A percentile compares a stretch with the other conserved stretches of the same genome.
Conservation (phyloP, 345 rosid species). For the Camelina sativa region DNA sequence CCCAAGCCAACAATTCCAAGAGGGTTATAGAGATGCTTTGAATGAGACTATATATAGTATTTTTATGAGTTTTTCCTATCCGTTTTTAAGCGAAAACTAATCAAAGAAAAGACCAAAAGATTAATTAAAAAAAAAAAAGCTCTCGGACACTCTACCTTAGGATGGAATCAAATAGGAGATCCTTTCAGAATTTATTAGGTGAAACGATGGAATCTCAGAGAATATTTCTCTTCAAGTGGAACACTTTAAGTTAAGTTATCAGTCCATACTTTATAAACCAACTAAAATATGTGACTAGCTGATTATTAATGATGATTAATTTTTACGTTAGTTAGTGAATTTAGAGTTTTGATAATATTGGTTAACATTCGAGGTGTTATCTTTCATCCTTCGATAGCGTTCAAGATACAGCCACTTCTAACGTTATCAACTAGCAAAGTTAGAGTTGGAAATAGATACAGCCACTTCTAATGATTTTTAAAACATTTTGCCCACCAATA, state of each 20-base stretch:
- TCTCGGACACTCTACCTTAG: too few species aligned
- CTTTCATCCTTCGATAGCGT: not conserved
- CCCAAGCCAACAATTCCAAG: slow-evolving; percentile 35
- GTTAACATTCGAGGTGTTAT: not conserved
- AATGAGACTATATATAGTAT: not conserved
- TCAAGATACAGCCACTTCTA: not conserved
- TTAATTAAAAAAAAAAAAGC: too few species aligned
- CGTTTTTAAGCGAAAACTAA: not conserved
- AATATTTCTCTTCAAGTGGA: not conserved
- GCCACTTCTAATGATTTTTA: not conserved
- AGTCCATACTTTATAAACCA: not conserved
- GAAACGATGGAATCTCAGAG: not conserved
- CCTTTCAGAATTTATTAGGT: not conserved
- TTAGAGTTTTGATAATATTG: not conserved
- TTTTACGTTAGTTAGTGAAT: not conserved
- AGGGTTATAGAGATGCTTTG: slow-evolving; percentile 13
- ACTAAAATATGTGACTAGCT: not conserved
- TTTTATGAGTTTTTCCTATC: not conserved
- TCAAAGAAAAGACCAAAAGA: too few species aligned
- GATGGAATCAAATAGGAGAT: too few species aligned
- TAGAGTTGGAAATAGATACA: not conserved
- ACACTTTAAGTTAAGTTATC: not conserved
- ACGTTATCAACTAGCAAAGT: not conserved
- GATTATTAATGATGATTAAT: not conserved
- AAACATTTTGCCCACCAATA: not conserved